Percentiles rank a stretch among this genome's conserved stretches.
Evolutionary conservation across 306 rosid genomes (phyloP).

Genomic region (Astragalus glycyphyllos): DNA sequence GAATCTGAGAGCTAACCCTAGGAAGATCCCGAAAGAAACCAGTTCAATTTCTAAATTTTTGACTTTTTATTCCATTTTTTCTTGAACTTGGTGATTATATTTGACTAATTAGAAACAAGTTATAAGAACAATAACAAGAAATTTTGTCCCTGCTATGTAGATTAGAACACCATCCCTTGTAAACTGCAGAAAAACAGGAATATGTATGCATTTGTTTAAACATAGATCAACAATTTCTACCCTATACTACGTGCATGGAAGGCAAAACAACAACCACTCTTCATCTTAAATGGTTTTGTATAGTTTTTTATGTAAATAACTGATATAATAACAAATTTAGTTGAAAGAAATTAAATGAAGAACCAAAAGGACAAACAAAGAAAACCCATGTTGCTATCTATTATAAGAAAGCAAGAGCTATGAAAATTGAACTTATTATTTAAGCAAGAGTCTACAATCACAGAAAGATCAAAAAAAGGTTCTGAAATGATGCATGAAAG

Average conservation of each 20-base stretch:
- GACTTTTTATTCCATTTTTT: conserved; percentile 30
- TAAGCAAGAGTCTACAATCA: neutral
- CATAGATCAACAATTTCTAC: neutral
- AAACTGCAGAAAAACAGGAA: conserved; percentile 43
- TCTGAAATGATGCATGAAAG: conserved; percentile 21
- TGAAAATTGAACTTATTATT: neutral
- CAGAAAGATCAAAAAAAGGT: conserved; percentile 29
- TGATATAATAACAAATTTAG: too few relatives aligned
- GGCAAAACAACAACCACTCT: neutral
- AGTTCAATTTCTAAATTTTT: conserved; percentile 20
- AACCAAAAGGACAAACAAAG: neutral
- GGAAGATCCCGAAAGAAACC: conserved; percentile 23
- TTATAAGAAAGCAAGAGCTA: conserved; percentile 16
- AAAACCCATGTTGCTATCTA: neutral
- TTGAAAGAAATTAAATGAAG: conserved; percentile 16
- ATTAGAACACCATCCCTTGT: conserved; percentile 33
- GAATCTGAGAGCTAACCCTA: conserved; percentile 38
- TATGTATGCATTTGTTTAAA: conserved; percentile 28
- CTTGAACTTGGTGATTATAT: conserved; percentile 7
- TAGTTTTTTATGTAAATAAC: too few relatives aligned
- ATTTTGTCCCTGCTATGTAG: conserved; percentile 27
- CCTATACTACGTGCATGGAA: conserved; percentile 31
- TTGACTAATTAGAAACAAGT: conserved; percentile 30
- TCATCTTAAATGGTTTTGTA: conserved; percentile 14
- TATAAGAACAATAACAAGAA: conserved; percentile 10